Percentiles rank a stretch among this genome's conserved stretches.
Evolutionary conservation across 2,329 filamentous ascomycete species (phyloP).

Genomic region (Aspergillus tamarii): DNA sequence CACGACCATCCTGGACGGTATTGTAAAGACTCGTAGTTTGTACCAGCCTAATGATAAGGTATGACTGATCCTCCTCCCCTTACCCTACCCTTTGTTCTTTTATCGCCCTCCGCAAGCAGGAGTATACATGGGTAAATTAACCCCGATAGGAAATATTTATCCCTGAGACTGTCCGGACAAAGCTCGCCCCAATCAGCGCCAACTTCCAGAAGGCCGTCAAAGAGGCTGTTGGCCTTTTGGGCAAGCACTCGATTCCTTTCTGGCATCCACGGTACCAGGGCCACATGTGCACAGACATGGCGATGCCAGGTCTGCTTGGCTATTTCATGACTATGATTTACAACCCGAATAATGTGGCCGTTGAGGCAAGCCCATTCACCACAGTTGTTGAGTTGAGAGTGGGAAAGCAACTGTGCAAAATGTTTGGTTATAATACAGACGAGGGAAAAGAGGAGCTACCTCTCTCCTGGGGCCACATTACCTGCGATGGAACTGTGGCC

Average conservation of each 20-base stretch:
- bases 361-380: constrained; percentile 52
- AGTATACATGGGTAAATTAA: not conserved
- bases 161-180: constrained; percentile 4
- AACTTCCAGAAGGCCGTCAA: constrained; percentile 41
- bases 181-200: constrained; percentile 29
- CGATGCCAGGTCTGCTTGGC: constrained; percentile 49
- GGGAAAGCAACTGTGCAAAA: constrained; percentile 49
- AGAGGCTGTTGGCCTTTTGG: constrained; percentile 43
- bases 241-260: constrained; percentile 50
- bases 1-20: constrained; percentile 43
- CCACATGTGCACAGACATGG: constrained; percentile 51
- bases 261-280: constrained; percentile 50
- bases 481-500: constrained; percentile 51
- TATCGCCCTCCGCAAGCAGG: not conserved
- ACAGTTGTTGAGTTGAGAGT: constrained; percentile 51
- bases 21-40: constrained; percentile 33
- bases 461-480: constrained; percentile 50
- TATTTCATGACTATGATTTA: constrained; percentile 57
- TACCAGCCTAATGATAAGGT: constrained; percentile 9
- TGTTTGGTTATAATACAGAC: constrained; percentile 51
- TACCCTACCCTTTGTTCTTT: not conserved
- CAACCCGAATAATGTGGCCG: constrained; percentile 54
- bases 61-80: not conserved
- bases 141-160: constrained; percentile 8
- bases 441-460: constrained; percentile 20